Percentiles rank a stretch among this genome's conserved stretches.
These are phyloP conservation scores for Gossypium longicalyx DNA, from an alignment of 345 rosid genomes.

Conservation along the genomic window DNA sequence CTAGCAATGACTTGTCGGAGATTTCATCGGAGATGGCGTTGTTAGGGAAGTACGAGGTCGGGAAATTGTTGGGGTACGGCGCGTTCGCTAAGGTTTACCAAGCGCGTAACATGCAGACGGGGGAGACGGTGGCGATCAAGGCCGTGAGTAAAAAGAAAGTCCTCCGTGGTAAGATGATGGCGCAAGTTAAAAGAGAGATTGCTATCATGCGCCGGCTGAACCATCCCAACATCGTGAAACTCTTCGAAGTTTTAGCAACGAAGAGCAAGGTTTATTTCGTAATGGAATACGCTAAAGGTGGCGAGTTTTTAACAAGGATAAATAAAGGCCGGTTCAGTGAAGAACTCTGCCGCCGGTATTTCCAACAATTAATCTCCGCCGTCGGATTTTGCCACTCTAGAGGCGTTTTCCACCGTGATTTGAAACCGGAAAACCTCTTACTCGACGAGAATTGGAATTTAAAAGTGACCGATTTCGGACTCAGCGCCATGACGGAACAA, in stretches of 20 bases:
- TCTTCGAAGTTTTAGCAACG: conserved; percentile 76
- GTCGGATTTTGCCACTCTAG: conserved; percentile 72
- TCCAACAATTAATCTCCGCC: conserved; percentile 83
- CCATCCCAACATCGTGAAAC: conserved; percentile 58
- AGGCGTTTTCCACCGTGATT: conserved; percentile 87
- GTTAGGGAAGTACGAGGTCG: conserved; percentile 73
- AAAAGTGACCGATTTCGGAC: conserved; percentile 84
- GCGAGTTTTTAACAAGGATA: conserved; percentile 71
- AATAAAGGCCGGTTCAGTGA: conserved; percentile 77
- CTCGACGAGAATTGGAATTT: conserved; percentile 76
- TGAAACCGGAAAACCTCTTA: conserved; percentile 84
- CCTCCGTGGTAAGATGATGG: conserved; percentile 40
- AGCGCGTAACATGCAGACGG: conserved; percentile 50
- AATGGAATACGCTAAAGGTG: conserved; percentile 87
- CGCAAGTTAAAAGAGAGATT: conserved; percentile 60
- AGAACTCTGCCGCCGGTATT: conserved; percentile 80
- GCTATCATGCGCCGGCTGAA: conserved; percentile 76
- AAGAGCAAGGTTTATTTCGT: conserved; percentile 73
- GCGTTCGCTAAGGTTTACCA: conserved; percentile 90
- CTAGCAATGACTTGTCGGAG: neutral
- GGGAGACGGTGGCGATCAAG: conserved; percentile 82
- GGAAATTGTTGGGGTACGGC: conserved; percentile 69
- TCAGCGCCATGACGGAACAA: conserved; percentile 66
- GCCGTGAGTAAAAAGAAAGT: conserved; percentile 72
- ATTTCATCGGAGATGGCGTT: conserved; percentile 26